Evolutionary conservation across 2,329 filamentous ascomycete species (phyloP).

Genomic region (Claviceps cyperi): DNA sequence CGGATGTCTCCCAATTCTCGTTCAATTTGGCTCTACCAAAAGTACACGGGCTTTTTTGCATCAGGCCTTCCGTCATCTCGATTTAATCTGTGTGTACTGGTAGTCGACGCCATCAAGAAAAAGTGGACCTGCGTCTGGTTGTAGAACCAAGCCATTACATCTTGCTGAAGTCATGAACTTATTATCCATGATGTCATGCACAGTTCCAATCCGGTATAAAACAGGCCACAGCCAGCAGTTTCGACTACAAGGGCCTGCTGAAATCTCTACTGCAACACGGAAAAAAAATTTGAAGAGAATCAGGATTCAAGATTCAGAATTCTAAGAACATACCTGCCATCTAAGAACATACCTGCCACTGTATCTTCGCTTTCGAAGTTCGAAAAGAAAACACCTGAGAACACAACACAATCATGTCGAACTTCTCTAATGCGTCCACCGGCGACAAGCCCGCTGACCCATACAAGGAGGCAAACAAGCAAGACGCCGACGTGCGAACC

Average conservation of each 20-base stretch:
- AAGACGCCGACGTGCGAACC: slow-evolving; percentile 47
- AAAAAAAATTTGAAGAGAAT: background rate
- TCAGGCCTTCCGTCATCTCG: too few relatives aligned
- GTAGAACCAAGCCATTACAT: background rate
- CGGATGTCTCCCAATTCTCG: too few relatives aligned
- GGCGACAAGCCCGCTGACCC: slow-evolving; percentile 55
- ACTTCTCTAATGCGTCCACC: slow-evolving; percentile 39
- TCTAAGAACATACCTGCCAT: background rate
- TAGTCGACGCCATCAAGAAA: background rate
- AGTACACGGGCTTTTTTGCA: too few relatives aligned
- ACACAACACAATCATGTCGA: slow-evolving; percentile 19
- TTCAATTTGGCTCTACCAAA: too few relatives aligned
- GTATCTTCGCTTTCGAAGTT: too few relatives aligned
- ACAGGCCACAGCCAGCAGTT: background rate
- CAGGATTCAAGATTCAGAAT: background rate
- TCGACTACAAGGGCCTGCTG: too few relatives aligned
- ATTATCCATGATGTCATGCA: slow-evolving; percentile 1
- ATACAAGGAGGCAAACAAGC: slow-evolving; percentile 63
- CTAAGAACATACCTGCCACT: background rate
- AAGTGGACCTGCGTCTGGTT: background rate
- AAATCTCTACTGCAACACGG: background rate
- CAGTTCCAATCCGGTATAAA: background rate
- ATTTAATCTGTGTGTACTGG: too few relatives aligned
- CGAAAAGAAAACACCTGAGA: background rate
- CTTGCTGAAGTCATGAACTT: background rate